Conservation (phyloP, 331 rosid species). For the Rosa hybrid region DNA sequence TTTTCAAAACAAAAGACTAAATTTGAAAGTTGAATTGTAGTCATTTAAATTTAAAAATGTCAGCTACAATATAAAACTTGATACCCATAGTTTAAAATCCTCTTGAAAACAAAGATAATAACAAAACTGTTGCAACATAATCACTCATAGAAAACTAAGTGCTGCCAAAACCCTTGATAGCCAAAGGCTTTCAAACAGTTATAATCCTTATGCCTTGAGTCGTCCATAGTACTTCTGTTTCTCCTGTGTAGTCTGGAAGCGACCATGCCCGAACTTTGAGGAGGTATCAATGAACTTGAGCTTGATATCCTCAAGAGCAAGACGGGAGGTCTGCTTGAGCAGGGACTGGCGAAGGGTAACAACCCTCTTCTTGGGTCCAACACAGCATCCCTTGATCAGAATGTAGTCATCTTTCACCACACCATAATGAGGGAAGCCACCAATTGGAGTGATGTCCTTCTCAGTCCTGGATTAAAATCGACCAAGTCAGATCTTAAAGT, state of each 20-base stretch:
- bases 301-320: conserved; percentile 71
- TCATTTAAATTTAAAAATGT: neutral
- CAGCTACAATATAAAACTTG: neutral
- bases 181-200: neutral
- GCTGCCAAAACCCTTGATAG: neutral
- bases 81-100: neutral
- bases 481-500: neutral
- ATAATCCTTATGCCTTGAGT: conserved; percentile 51
- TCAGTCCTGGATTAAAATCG: conserved; percentile 55
- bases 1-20: too few species aligned
- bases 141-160: neutral
- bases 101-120: neutral
- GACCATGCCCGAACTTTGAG: conserved; percentile 81
- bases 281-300: conserved; percentile 89
- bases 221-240: conserved; percentile 76
- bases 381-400: conserved; percentile 68
- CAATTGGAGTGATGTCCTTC: conserved; percentile 80
- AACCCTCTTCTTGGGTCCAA: conserved; percentile 81
- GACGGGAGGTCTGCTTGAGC: conserved; percentile 75
- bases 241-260: conserved; percentile 88
- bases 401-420: conserved; percentile 65
- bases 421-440: conserved; percentile 90
- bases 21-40: neutral
- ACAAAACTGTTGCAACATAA: neutral
- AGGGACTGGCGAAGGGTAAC: conserved; percentile 78